Evolutionary conservation across 2,329 filamentous ascomycete species (phyloP).

Genomic region (Aspergillus latus): DNA sequence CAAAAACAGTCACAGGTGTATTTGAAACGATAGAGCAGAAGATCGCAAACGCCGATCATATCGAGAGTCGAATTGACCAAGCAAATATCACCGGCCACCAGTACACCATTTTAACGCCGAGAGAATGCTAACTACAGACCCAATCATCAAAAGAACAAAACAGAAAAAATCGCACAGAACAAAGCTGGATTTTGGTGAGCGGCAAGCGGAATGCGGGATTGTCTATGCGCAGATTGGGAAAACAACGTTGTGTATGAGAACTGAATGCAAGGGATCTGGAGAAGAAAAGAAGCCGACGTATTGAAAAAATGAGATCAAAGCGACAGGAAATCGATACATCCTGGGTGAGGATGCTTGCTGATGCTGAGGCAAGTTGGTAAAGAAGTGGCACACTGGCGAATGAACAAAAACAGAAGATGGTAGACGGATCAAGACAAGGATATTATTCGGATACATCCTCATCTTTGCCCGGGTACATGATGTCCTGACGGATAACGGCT

Average conservation of each 20-base stretch:
- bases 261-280: neutral
- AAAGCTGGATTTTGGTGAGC: neutral
- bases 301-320: neutral
- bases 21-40: conserved; percentile 1
- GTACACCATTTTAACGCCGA: neutral
- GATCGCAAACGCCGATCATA: conserved; percentile 9
- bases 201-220: neutral
- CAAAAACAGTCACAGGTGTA: neutral
- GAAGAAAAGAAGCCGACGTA: neutral
- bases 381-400: neutral
- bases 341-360: neutral
- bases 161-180: neutral
- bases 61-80: neutral
- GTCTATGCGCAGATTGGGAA: neutral
- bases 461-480: conserved; percentile 61
- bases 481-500: conserved; percentile 53
- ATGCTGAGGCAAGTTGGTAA: neutral
- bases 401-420: neutral
- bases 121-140: neutral
- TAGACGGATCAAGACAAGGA: neutral
- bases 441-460: conserved; percentile 50
- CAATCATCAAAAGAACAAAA: neutral
- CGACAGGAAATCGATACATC: neutral
- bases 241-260: neutral
- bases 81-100: neutral